phyloP scores from a whole-genome alignment of 2,329 filamentous ascomycete species.

The Lachnellula hyalina region DNA sequence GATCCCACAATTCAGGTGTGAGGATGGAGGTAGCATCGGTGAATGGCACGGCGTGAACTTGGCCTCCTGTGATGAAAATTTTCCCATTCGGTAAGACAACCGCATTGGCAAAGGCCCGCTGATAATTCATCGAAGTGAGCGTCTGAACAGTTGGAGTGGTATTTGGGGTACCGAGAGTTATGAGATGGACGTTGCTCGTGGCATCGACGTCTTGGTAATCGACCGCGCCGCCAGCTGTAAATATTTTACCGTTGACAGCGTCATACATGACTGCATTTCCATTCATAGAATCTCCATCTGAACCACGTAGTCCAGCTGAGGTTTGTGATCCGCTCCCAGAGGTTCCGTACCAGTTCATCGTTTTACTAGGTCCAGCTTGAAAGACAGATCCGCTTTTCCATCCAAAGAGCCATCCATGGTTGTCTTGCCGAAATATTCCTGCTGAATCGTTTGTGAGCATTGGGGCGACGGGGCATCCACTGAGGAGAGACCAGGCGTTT shows the following conservation, averaged over 20 bases:
- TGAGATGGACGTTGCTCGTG: slow-evolving; percentile 42
- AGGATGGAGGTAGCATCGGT: slow-evolving; percentile 39
- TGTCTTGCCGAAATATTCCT: slow-evolving; percentile 43
- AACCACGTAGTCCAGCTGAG: slow-evolving; percentile 39
- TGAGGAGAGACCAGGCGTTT: slow-evolving; percentile 43
- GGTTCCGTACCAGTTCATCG: slow-evolving; percentile 54
- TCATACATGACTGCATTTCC: slow-evolving; percentile 55
- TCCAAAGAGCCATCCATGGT: slow-evolving; percentile 43
- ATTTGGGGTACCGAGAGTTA: slow-evolving; percentile 39
- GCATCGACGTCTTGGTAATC: slow-evolving; percentile 41
- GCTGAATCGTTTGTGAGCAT: slow-evolving; percentile 45
- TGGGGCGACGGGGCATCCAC: slow-evolving; percentile 39
- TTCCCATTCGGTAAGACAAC: slow-evolving; percentile 45
- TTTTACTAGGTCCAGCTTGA: slow-evolving; percentile 29
- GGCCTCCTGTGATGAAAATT: slow-evolving; percentile 44
- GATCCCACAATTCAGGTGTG: slow-evolving; percentile 43
- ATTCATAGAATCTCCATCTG: slow-evolving; percentile 47
- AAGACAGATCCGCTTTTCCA: slow-evolving; percentile 24
- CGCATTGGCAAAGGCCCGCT: slow-evolving; percentile 41
- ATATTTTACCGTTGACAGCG: slow-evolving; percentile 47
- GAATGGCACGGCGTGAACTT: slow-evolving; percentile 39
- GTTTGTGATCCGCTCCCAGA: slow-evolving; percentile 36
- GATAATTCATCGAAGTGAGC: slow-evolving; percentile 34
- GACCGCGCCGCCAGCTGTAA: slow-evolving; percentile 45
- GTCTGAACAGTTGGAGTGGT: slow-evolving; percentile 27